Conservation (phyloP, 83 land plant genomes). For the Picea abies region DNA sequence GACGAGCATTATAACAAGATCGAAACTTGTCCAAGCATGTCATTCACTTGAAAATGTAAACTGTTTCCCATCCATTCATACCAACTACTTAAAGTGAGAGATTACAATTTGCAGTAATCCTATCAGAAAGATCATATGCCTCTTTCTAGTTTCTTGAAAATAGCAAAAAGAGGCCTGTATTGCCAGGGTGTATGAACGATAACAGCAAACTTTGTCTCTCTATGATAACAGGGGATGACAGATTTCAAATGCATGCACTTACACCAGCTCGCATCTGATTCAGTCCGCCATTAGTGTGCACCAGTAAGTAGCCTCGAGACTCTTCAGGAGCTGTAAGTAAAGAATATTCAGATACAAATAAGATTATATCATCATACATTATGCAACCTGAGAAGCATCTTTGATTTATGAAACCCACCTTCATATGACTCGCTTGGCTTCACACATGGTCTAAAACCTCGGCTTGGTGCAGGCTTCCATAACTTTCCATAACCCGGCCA, state of each 20-base stretch:
- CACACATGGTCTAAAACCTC: constrained; percentile 57
- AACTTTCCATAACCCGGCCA: constrained; percentile 33
- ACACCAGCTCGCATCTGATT: constrained; percentile 92
- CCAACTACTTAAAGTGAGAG: background rate
- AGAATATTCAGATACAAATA: constrained; percentile 9
- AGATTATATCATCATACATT: background rate
- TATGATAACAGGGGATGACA: background rate
- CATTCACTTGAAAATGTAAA: too few species aligned
- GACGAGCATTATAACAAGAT: too few species aligned
- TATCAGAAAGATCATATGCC: background rate
- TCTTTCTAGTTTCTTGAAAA: background rate
- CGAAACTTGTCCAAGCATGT: too few species aligned
- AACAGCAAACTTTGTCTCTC: background rate
- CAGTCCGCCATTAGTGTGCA: constrained; percentile 77
- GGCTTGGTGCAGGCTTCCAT: constrained; percentile 64
- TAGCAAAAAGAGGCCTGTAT: background rate
- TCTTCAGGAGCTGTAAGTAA: constrained; percentile 41
- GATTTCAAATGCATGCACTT: constrained; percentile 12
- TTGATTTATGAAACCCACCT: constrained; percentile 29
- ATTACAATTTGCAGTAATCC: background rate
- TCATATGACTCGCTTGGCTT: constrained; percentile 48
- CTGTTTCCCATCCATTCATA: background rate
- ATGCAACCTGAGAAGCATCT: background rate
- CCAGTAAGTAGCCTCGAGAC: constrained; percentile 66
- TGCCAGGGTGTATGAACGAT: background rate